These are phyloP conservation scores for Prunus dulcis DNA, from an alignment of 306 rosid species.

Conservation along the genomic window DNA sequence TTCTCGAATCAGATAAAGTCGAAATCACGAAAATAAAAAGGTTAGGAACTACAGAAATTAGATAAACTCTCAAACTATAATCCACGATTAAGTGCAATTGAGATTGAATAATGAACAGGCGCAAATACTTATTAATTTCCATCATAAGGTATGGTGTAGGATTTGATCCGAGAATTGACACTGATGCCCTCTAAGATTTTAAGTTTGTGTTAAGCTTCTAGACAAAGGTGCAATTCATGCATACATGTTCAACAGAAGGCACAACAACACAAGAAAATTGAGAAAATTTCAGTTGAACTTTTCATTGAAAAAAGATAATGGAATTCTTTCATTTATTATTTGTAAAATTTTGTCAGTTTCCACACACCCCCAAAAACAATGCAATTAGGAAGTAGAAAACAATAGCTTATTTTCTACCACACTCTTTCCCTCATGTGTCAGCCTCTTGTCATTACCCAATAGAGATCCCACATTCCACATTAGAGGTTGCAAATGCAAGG, in stretches of 20 bases:
- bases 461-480: no score
- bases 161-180: background rate
- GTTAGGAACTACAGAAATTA: background rate
- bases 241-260: background rate
- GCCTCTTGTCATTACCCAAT: no score
- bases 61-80: no score
- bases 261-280: background rate
- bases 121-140: background rate
- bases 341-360: no score
- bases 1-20: no score
- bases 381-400: no score
- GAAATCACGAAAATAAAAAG: background rate
- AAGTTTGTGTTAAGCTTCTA: background rate
- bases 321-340: background rate
- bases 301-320: background rate
- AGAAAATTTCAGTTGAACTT: background rate
- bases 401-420: no score
- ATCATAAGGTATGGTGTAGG: background rate
- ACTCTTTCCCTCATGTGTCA: no score
- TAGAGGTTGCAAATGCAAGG: background rate
- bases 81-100: background rate
- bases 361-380: no score
- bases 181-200: background rate
- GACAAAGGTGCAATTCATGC: background rate
- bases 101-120: background rate